Conservation (phyloP, 2,329 filamentous ascomycete species). For the Penicillium thymicola region DNA sequence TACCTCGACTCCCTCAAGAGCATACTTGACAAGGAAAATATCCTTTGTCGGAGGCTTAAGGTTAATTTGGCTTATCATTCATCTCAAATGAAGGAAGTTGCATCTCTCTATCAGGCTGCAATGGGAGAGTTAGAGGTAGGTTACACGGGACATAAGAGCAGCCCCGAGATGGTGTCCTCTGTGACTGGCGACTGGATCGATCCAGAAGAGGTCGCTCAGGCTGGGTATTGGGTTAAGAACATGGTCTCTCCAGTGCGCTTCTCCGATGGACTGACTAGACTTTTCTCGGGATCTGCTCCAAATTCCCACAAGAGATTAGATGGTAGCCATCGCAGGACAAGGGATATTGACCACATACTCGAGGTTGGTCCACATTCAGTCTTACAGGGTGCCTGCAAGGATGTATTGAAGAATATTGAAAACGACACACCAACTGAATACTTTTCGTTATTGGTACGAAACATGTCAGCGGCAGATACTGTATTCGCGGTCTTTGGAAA, state of each 20-base stretch:
- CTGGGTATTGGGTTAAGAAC: conserved; percentile 18
- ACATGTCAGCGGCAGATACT: neutral
- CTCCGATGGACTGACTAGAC: conserved; percentile 5
- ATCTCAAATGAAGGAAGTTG: conserved; percentile 7
- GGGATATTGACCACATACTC: conserved; percentile 3
- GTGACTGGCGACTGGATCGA: neutral
- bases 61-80: conserved; percentile 19
- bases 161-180: neutral
- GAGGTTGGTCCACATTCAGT: conserved; percentile 27
- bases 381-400: conserved; percentile 8
- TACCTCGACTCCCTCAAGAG: conserved; percentile 3
- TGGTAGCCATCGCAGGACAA: neutral
- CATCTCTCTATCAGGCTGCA: neutral
- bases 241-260: conserved; percentile 16
- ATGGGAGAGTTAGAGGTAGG: neutral
- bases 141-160: neutral
- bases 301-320: neutral
- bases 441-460: neutral
- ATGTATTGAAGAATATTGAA: neutral
- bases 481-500: neutral
- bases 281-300: neutral
- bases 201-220: conserved; percentile 20
- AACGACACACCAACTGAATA: neutral
- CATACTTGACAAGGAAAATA: neutral
- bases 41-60: conserved; percentile 7